Evolutionary conservation across 2,329 filamentous ascomycete species (phyloP).

Genomic region (Apiospora pterosperma): DNA sequence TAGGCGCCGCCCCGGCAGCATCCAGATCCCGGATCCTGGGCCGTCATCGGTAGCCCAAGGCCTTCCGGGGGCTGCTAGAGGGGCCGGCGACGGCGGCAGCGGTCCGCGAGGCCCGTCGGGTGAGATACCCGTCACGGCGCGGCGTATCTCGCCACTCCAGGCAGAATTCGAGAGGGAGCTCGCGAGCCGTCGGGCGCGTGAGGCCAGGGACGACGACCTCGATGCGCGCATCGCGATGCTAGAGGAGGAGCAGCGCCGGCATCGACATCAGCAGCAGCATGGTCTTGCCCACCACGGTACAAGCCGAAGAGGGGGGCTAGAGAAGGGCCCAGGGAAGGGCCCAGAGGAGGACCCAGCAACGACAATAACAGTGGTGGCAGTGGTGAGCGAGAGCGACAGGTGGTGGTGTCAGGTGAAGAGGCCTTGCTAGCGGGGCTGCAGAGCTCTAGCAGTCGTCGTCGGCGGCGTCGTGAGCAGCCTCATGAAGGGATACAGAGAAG

Average conservation of each 20-base stretch:
- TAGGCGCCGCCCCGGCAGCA: background rate
- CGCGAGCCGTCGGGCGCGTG: background rate
- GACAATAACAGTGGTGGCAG: background rate
- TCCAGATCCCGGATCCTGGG: background rate
- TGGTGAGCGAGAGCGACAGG: background rate
- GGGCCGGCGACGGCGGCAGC: background rate
- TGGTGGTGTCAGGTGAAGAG: background rate
- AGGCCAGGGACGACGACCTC: conserved; percentile 2
- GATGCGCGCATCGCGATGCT: background rate
- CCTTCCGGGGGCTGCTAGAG: background rate
- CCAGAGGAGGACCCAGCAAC: background rate
- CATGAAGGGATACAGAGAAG: background rate
- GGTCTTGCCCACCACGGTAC: background rate
- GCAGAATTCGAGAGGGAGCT: conserved; percentile 4
- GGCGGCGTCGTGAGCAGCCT: background rate
- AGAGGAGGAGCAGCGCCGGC: background rate
- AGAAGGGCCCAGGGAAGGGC: background rate
- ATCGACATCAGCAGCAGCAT: background rate
- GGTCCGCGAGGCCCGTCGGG: background rate
- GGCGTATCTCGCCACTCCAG: background rate
- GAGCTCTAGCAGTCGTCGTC: background rate
- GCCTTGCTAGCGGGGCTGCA: background rate
- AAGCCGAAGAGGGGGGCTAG: background rate
- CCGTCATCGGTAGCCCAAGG: background rate
- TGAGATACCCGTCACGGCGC: background rate